Evolutionary conservation across 176 grass and related monocot species (phyloP).

Genomic region (Phyllostachys edulis): DNA sequence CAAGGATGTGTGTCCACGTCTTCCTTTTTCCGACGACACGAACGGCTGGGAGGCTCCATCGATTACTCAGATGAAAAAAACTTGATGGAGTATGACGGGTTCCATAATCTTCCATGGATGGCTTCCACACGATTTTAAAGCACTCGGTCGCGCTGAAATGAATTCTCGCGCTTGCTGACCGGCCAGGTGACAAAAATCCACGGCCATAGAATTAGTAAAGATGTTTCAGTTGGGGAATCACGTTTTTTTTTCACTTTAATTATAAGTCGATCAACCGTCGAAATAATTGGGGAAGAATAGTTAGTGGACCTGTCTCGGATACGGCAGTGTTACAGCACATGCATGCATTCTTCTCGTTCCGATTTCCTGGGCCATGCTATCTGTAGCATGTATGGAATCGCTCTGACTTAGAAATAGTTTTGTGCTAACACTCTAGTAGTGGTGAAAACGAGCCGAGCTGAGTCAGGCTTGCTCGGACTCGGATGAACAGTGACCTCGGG

Average conservation of each 20-base stretch:
- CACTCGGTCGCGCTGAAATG: neutral
- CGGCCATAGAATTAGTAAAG: neutral
- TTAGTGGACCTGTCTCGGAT: neutral
- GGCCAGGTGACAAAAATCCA: neutral
- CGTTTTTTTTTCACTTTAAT: neutral
- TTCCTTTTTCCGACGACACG: neutral
- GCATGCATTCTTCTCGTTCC: neutral
- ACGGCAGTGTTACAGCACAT: neutral
- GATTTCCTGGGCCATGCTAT: neutral
- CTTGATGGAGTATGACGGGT: neutral
- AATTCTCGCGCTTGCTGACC: neutral
- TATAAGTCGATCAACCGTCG: no score
- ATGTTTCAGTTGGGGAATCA: neutral
- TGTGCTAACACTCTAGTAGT: no score
- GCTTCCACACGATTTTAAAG: neutral
- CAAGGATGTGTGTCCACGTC: neutral
- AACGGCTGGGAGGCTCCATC: neutral
- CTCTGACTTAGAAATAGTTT: neutral
- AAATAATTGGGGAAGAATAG: neutral
- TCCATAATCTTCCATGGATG: neutral
- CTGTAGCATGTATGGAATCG: conserved; percentile 10
- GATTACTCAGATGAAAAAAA: neutral
- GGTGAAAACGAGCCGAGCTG: no score
- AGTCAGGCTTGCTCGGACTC: no score
- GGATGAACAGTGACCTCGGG: no score